Conservation (phyloP, 78 protist species). For the Dictyostelium brefeldianum region DNA sequence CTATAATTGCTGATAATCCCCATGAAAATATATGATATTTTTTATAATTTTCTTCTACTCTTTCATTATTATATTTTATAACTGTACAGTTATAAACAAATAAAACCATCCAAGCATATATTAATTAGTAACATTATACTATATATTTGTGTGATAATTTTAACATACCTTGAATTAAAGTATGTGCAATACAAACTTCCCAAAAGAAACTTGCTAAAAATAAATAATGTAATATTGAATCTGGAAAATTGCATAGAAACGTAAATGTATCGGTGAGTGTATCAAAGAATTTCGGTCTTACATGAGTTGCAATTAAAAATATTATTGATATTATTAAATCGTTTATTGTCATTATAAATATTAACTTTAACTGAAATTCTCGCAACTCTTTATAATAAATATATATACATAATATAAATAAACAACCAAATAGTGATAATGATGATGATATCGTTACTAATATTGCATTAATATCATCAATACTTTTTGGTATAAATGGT, state of each 20-base stretch:
- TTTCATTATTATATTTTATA: slow-evolving; percentile 52
- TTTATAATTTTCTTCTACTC: slow-evolving; percentile 37
- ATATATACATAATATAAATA: slow-evolving; percentile 18
- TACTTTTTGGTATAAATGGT: slow-evolving; percentile 35
- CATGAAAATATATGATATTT: slow-evolving; percentile 34
- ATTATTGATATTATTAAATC: slow-evolving; percentile 51
- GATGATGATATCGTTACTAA: slow-evolving; percentile 36
- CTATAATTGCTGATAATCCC: slow-evolving; percentile 26
- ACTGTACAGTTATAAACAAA: too few species aligned
- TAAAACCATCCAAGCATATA: too few species aligned
- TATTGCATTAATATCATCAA: neutral
- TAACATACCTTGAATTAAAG: slow-evolving; percentile 54
- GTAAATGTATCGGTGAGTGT: neutral
- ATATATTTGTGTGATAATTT: neutral
- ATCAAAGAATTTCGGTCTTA: neutral
- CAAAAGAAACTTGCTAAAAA: slow-evolving; percentile 52
- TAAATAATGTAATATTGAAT: slow-evolving; percentile 47
- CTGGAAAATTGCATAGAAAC: slow-evolving; percentile 39
- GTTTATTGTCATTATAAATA: slow-evolving; percentile 53
- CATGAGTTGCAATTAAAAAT: slow-evolving; percentile 24
- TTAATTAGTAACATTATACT: neutral
- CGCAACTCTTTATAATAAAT: slow-evolving; percentile 25
- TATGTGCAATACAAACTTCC: slow-evolving; percentile 52
- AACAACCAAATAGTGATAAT: slow-evolving; percentile 36
- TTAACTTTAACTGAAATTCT: slow-evolving; percentile 46